Evolutionary conservation across 2,329 filamentous ascomycete species (phyloP), one percentile per base, ranked within the genome.

Genomic region (Diaporthe sp.): DNA sequence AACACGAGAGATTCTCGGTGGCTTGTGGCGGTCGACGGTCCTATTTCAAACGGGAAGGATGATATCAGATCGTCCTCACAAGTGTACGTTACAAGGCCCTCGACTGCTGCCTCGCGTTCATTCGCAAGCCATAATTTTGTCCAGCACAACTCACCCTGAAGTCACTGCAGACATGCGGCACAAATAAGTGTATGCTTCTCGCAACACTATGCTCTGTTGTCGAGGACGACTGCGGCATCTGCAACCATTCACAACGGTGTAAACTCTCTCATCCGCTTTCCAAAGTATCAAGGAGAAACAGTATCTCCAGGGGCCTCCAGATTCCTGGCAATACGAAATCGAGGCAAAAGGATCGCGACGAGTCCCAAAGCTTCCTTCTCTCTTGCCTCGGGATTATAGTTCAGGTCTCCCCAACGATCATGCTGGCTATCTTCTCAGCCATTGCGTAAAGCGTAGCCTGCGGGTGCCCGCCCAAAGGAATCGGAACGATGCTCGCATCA

Each of bases 351-450:
- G 15, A 34, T 22, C 7, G 3, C 5, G 53, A 17, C 17, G 31
- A 37, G 34, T 34, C 34, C 34, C 34, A 34, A 34, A 34, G 34
- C 34, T 34, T 34, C 34, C 34, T 34, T n/a, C 34, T 37, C 57
- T 60, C 34, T 7, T 34, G 31, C 3, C 55, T 6, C 17, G 19
- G 3, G 17, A 7, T 7, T 7, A 28, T 61, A 31, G 22, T 42
- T 53, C 22, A 74, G 58, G 10, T 17, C 12, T 31, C 37, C 39
- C 46, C 28, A 31, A 61, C 3, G 22, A 91, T 91, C 15, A 87
- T 87, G 79, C 90, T 90, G 2, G 89, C 89, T 1, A 90, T 90
- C 82, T 92, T 91, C 82, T 92, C 90, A 7, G 86, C 87, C 37
- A 91, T 82, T 80, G 91, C 90, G 78, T 90, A 91, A 0, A 87